Evolutionary conservation across 129 eudicot species (phyloP).

Genomic region (Pulicaria dysenterica): DNA sequence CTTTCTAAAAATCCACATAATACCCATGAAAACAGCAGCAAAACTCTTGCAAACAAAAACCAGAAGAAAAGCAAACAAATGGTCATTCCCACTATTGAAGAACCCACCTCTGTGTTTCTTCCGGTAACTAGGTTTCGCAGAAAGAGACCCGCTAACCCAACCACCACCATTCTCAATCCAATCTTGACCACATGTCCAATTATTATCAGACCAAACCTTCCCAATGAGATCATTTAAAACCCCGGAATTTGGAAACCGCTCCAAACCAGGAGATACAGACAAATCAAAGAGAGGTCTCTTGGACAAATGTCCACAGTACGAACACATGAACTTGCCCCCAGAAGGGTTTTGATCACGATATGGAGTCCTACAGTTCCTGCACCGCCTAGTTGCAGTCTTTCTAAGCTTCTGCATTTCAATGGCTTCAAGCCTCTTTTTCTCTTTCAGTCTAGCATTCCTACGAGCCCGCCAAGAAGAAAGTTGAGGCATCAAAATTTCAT

Average conservation of each 20-base stretch:
- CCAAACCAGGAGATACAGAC: constrained; percentile 58
- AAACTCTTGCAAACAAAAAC: constrained; percentile 60
- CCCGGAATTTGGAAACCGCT: constrained; percentile 58
- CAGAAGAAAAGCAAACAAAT: constrained; percentile 50
- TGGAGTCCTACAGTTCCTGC: constrained; percentile 84
- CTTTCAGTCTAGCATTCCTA: constrained; percentile 83
- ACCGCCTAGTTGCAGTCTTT: constrained; percentile 77
- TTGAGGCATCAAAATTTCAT: constrained; percentile 87
- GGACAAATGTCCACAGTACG: constrained; percentile 86
- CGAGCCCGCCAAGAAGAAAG: constrained; percentile 72
- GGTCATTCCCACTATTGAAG: constrained; percentile 46
- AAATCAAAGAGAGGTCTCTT: constrained; percentile 77
- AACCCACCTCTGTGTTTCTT: constrained; percentile 44
- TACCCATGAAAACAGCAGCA: constrained; percentile 53
- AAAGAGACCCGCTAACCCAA: constrained; percentile 58
- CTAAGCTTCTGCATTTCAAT: constrained; percentile 80
- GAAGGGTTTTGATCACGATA: constrained; percentile 91
- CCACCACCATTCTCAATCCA: constrained; percentile 69
- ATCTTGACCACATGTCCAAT: constrained; percentile 74
- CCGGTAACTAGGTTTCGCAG: constrained; percentile 52
- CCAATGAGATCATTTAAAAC: constrained; percentile 63
- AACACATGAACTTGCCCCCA: constrained; percentile 87
- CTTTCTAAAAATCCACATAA: constrained; percentile 68
- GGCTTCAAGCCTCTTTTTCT: constrained; percentile 79
- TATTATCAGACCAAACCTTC: constrained; percentile 71